phyloP scores from a whole-genome alignment of 495 filamentous ascomycete species.

The Annulohypoxylon moriforme region DNA sequence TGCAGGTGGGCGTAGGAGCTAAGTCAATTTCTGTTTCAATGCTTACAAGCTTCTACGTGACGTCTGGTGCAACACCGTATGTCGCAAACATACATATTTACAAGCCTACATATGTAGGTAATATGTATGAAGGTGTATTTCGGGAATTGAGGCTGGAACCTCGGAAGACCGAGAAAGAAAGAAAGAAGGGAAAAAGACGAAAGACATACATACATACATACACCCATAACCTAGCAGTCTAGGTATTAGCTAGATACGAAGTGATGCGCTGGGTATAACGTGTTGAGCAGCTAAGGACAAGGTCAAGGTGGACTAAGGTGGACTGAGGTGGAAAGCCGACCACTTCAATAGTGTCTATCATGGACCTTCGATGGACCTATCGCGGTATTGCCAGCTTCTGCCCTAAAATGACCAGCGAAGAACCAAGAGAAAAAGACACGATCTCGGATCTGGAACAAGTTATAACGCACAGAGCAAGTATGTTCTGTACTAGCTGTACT shows the following conservation, averaged over 20 bases:
- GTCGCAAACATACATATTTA: conserved; percentile 31
- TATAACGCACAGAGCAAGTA: background rate
- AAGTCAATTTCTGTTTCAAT: conserved; percentile 40
- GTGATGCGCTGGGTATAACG: background rate
- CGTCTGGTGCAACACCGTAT: conserved; percentile 38
- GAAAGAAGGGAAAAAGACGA: background rate
- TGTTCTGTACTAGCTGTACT: background rate
- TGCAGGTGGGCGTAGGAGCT: conserved; percentile 38
- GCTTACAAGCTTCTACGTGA: conserved; percentile 28
- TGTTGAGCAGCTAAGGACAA: conserved; percentile 19
- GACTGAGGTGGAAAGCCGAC: conserved; percentile 15
- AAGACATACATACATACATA: background rate
- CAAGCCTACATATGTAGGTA: conserved; percentile 4
- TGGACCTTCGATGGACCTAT: conserved; percentile 19
- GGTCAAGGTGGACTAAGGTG: conserved; percentile 13
- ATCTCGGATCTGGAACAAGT: conserved; percentile 41
- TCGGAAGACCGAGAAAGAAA: conserved; percentile 36
- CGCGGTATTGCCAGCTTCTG: conserved; percentile 13
- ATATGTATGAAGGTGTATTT: background rate
- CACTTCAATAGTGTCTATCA: conserved; percentile 33
- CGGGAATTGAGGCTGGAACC: conserved; percentile 21
- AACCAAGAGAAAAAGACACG: conserved; percentile 21
- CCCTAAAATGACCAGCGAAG: conserved; percentile 6
- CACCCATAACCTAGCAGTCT: too few species aligned
- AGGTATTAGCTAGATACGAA: background rate